Conservation (phyloP, 2,329 filamentous ascomycete genomes). For the Sporothrix brasiliensis region DNA sequence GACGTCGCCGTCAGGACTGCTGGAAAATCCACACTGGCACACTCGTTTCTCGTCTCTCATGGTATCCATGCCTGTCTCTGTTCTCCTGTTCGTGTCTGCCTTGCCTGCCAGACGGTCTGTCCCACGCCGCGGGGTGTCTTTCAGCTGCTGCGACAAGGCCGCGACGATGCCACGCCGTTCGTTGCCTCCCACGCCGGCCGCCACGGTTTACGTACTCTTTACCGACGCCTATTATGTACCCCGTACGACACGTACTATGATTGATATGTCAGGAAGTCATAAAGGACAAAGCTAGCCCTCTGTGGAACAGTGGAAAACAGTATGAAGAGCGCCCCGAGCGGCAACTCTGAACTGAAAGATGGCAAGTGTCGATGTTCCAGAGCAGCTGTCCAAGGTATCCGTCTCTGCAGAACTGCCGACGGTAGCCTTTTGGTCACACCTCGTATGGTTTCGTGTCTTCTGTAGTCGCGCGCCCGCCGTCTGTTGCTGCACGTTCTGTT, state of each 20-base stretch:
- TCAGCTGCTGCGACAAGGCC: neutral
- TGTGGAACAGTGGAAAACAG: neutral
- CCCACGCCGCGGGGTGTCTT: neutral
- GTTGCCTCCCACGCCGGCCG: slow-evolving; percentile 5
- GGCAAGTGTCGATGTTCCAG: neutral
- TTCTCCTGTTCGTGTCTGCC: too few species aligned
- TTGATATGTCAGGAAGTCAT: too few species aligned
- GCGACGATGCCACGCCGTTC: neutral
- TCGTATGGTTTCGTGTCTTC: neutral
- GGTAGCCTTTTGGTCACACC: neutral
- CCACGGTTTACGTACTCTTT: slow-evolving; percentile 18
- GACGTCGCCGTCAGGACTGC: too few species aligned
- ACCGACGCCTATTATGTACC: neutral
- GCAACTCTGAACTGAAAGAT: neutral
- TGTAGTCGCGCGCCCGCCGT: too few species aligned
- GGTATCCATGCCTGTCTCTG: too few species aligned
- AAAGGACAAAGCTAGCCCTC: neutral
- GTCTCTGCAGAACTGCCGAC: neutral
- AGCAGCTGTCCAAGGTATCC: neutral
- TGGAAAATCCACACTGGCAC: too few species aligned
- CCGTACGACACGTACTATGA: too few species aligned
- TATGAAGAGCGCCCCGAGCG: neutral
- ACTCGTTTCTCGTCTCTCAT: too few species aligned
- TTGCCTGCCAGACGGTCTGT: neutral
- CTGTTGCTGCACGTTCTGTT: too few species aligned